A percentile compares a stretch with the other conserved stretches of the same genome.
These are phyloP conservation scores for Aspergillus sp. DNA, from an alignment of 2,329 filamentous ascomycete genomes.

Conservation along the genomic window DNA sequence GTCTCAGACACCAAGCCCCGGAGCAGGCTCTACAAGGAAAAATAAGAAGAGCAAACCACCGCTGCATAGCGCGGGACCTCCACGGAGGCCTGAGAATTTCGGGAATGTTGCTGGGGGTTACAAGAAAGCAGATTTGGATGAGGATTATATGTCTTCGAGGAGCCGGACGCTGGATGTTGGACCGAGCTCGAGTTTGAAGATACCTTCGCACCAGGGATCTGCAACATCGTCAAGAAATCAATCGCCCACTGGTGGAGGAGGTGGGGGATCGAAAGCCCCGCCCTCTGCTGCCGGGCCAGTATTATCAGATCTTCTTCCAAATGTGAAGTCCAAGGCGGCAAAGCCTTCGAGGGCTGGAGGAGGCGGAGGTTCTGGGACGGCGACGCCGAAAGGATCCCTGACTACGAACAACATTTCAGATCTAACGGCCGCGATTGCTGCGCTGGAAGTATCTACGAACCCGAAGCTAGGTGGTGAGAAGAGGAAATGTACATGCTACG, in stretches of 20 bases:
- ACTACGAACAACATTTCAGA: conserved; percentile 54
- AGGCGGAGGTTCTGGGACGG: conserved; percentile 65
- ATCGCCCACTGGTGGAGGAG: conserved; percentile 30
- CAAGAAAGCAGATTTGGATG: conserved; percentile 67
- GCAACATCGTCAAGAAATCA: conserved; percentile 47
- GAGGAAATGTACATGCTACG: conserved; percentile 82
- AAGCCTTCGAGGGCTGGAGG: conserved; percentile 61
- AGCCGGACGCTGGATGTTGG: conserved; percentile 33
- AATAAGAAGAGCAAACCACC: conserved; percentile 60
- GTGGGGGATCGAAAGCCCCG: conserved; percentile 46
- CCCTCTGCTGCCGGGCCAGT: conserved; percentile 74
- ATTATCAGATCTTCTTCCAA: conserved; percentile 71
- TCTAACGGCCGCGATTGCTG: conserved; percentile 75
- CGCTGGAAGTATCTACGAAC: conserved; percentile 89
- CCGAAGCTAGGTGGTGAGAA: conserved; percentile 62
- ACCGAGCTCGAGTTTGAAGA: conserved; percentile 16
- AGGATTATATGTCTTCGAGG: conserved; percentile 69
- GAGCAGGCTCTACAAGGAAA: conserved; percentile 25
- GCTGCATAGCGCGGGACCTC: conserved; percentile 61
- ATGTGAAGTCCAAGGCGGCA: conserved; percentile 58
- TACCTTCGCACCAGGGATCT: conserved; percentile 41
- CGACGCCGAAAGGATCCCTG: conserved; percentile 54
- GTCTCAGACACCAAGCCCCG: background rate
- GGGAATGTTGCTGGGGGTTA: conserved; percentile 70
- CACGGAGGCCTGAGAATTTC: conserved; percentile 63